Evolutionary conservation across 495 filamentous ascomycete genomes (phyloP).

Genomic region (Xylaria curta): DNA sequence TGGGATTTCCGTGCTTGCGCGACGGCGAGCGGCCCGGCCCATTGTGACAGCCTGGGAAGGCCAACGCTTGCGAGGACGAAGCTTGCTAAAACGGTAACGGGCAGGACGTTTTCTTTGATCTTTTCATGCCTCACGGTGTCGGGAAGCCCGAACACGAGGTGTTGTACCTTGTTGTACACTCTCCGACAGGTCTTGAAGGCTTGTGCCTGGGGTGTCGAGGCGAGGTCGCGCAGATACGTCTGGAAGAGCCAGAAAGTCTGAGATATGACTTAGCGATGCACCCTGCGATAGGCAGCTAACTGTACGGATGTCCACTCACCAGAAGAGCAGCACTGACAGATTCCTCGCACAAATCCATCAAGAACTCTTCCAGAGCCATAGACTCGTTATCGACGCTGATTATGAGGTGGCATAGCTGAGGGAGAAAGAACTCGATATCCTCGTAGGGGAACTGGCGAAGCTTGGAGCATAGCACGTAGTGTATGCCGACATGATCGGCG

Average conservation of each 20-base stretch:
- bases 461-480: slow-evolving; percentile 80
- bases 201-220: slow-evolving; percentile 68
- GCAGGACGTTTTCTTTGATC: slow-evolving; percentile 76
- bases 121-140: slow-evolving; percentile 67
- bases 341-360: slow-evolving; percentile 79
- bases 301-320: slow-evolving; percentile 54
- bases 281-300: background rate
- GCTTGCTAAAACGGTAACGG: slow-evolving; percentile 73
- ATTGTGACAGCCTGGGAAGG: slow-evolving; percentile 58
- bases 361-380: slow-evolving; percentile 82
- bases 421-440: slow-evolving; percentile 85
- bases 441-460: slow-evolving; percentile 80
- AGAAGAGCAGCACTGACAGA: slow-evolving; percentile 77
- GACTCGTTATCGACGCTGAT: slow-evolving; percentile 83
- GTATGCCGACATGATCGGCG: slow-evolving; percentile 80
- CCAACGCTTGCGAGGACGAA: slow-evolving; percentile 70
- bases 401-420: slow-evolving; percentile 79
- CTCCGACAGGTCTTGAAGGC: slow-evolving; percentile 75
- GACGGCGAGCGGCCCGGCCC: slow-evolving; percentile 73
- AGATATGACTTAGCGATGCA: slow-evolving; percentile 32
- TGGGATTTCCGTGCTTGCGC: slow-evolving; percentile 75
- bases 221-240: slow-evolving; percentile 78
- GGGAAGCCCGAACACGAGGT: slow-evolving; percentile 73
- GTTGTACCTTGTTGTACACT: slow-evolving; percentile 81
- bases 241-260: slow-evolving; percentile 87